phyloP scores from a whole-genome alignment of 257 asterid genomes.

The Solanum pennellii region DNA sequence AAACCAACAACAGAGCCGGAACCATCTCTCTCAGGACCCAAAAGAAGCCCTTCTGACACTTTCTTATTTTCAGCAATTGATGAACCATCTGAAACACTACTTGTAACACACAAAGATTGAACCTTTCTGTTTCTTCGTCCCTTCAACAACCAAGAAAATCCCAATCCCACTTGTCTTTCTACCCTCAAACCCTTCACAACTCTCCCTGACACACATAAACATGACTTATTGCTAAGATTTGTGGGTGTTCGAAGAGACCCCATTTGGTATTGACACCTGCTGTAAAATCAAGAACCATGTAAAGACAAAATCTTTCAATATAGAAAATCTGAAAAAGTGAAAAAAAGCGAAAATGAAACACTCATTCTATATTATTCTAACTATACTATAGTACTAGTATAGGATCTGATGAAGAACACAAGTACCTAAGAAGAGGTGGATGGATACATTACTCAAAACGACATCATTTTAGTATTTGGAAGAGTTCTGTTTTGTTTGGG shows the following conservation, averaged over 20 bases:
- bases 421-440: background rate
- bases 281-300: background rate
- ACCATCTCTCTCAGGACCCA: conserved; percentile 44
- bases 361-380: background rate
- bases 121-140: conserved; percentile 14
- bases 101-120: conserved; percentile 21
- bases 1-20: conserved; percentile 61
- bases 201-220: background rate
- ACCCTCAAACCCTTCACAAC: conserved; percentile 1
- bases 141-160: conserved; percentile 17
- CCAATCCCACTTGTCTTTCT: conserved; percentile 43
- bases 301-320: background rate
- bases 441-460: background rate
- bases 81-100: conserved; percentile 18
- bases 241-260: conserved; percentile 34
- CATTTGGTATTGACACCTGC: conserved; percentile 17
- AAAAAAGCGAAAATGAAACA: background rate
- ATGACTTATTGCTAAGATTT: conserved; percentile 4
- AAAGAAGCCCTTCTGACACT: conserved; percentile 14
- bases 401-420: background rate
- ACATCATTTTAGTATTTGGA: background rate
- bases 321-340: conserved; percentile 10
- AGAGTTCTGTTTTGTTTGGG: background rate
- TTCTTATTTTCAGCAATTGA: background rate
- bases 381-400: background rate